Base-by-base conservation (phyloP, 306 rosid species). In the Geum urbanum region DNA sequence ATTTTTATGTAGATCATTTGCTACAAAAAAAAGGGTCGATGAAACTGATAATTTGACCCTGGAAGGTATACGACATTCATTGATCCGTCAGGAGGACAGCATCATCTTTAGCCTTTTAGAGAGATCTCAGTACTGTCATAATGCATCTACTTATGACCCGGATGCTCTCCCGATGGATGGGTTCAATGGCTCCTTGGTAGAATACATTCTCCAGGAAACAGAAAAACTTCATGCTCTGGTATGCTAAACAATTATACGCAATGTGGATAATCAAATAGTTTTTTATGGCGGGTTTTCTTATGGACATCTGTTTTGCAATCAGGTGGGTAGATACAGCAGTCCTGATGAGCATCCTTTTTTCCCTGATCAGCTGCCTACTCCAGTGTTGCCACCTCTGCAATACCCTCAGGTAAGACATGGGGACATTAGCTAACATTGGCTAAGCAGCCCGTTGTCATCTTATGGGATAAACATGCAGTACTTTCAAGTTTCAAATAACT, bases 291-390 rank as follows among this genome's bases (percentile, higher is more conserved):
- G 76, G 60, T 37, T 72, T 73, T 67, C 60, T 56, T 72, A 81
- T 59, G 44, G 46, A 61, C 61, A 59, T 65, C 78, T 77, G 54
- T 24, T 19, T 75, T 63, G 53, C 67, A 45, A 83, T 72, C 58
- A 92, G 98, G 89, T 86, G 59, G 96, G 97, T 10, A 84, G 98
- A 81, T 92, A 84, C 87, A 84, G 78, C 80, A 92, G 98, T 78
- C 98, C 97, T 8, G 98, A 92, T 75, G 97, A 92, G 77, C 98
- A 92, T 78, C 86, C 97, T 64, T 92, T 92, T 73, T 92, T 90
- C 80, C 92, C 89, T 5, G 77, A 69, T 76, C 87, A 71, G 64
- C 81, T 92, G 35, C 97, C 96, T 6, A 85, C 87, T 49, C 91
- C 94, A 22, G 0, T 86, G 84, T 74, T 92, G 76, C 98, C 97